Base-by-base conservation (phyloP, 345 rosid species). In the Ceriops tagal region DNA sequence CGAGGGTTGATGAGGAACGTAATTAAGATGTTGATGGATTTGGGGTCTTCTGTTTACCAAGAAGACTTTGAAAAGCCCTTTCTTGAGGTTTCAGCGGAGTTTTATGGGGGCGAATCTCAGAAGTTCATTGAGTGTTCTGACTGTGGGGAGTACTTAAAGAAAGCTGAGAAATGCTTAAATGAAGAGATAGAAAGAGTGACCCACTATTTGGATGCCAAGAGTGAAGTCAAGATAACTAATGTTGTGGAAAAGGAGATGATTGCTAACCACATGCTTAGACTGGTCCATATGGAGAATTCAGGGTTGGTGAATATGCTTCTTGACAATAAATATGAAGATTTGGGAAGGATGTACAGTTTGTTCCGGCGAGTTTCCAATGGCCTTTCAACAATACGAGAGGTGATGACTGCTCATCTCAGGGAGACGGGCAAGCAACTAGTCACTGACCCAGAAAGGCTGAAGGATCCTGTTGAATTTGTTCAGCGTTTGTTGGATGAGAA, bases 161-260 rank as follows among this genome's bases (percentile, higher is more conserved):
- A 90, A 67, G 97, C 96, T 2, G 99, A 95, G 83, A 85, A 84
- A 63, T 96, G 99, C 63, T 76, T 95, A 18, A 92, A 85, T 67
- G 99, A 95, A 82, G 99, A 95, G 84, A 89, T 88, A 62, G 99
- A 95, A 71, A 88, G 99, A 81, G 99, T 95, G 65, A 77, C 83
- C 1, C 96, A 95, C 73, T 95, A 92, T 83, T 75, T 95, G 89
- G 99, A 95, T 78, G 72, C 77, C 66, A 88, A 81, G 86, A 95
- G 97, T 63, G 99, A 95, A 77, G 83, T 73, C 62, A 95, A 87
- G 89, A 95, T 95, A 77, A 92, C 93, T 59, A 84, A 81, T 73
- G 99, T 89, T 75, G 99, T 95, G 79, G 99, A 95, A 85, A 92
- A 82, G 81, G 97, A 92, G 87, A 95, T 92, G 99, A 92, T 95